Evolutionary conservation across 225 moss, liverwort and hornwort genomes (phyloP).

Genomic region (Climacium dendroides): DNA sequence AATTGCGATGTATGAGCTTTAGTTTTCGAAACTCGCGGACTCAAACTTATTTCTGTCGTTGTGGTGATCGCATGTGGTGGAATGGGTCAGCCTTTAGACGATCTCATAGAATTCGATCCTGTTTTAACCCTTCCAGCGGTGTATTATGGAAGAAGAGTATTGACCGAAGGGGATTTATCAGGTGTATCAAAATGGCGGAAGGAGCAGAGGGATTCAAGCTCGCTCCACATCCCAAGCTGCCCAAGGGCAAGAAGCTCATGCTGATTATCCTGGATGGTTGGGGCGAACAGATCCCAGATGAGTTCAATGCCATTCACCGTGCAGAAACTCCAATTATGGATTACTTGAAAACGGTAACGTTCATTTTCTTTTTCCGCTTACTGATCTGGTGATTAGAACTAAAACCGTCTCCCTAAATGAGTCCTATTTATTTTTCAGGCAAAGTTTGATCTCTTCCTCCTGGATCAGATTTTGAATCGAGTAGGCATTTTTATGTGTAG

Average conservation of each 20-base stretch:
- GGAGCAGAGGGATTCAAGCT: constrained; percentile 31
- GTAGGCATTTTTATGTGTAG: background rate
- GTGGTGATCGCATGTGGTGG: background rate
- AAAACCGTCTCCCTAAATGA: background rate
- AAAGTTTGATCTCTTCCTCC: background rate
- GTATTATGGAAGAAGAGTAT: constrained; percentile 13
- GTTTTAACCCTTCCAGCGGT: background rate
- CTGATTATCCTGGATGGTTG: constrained; percentile 89
- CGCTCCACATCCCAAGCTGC: constrained; percentile 60
- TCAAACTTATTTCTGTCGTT: background rate
- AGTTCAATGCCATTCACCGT: constrained; percentile 83
- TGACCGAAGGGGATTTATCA: constrained; percentile 1
- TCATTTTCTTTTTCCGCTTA: background rate
- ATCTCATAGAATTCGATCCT: background rate
- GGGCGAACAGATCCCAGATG: constrained; percentile 92
- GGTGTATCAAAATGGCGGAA: constrained; percentile 23
- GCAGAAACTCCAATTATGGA: constrained; percentile 88
- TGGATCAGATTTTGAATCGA: background rate
- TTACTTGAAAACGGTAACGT: constrained; percentile 53
- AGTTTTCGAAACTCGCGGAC: background rate
- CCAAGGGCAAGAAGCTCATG: constrained; percentile 81
- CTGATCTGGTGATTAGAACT: background rate
- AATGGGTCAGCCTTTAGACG: background rate
- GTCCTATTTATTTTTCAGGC: background rate
- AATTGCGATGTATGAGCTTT: background rate